Conservation (phyloP, 441 rosid genomes). For the Pelargonium australe region DNA sequence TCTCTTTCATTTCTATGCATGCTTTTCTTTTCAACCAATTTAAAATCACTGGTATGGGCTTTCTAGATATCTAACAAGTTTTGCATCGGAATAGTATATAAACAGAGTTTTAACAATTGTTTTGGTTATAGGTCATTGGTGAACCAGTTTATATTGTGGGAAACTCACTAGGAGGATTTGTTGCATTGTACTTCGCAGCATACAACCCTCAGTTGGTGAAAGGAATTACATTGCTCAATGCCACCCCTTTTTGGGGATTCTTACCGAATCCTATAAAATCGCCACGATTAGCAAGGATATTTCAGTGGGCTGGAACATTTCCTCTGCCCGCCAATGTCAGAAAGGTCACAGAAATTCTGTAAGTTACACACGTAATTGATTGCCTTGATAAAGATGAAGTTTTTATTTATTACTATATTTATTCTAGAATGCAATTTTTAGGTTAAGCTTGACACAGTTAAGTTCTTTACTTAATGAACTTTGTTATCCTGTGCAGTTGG, state of each 20-base stretch:
- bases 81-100: background rate
- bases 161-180: constrained; percentile 89
- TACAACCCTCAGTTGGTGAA: constrained; percentile 67
- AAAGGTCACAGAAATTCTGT: constrained; percentile 63
- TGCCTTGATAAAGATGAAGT: constrained; percentile 3
- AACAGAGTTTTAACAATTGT: background rate
- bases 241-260: constrained; percentile 95
- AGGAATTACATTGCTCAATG: constrained; percentile 83
- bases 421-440: background rate
- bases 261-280: constrained; percentile 71
- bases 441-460: background rate
- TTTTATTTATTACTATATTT: background rate
- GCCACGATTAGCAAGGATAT: constrained; percentile 59
- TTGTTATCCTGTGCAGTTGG: constrained; percentile 39
- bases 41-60: background rate
- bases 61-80: background rate
- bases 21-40: background rate
- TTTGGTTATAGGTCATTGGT: constrained; percentile 56
- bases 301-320: constrained; percentile 89
- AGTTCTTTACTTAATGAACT: constrained; percentile 1
- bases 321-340: constrained; percentile 72
- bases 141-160: constrained; percentile 89
- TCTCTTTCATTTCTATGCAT: constrained; percentile 1
- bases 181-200: constrained; percentile 80
- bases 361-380: constrained; percentile 30